Evolutionary conservation across 495 filamentous ascomycete genomes (phyloP), one percentile per base, ranked within the genome.

Genomic region (Xeromyces bisporus): DNA sequence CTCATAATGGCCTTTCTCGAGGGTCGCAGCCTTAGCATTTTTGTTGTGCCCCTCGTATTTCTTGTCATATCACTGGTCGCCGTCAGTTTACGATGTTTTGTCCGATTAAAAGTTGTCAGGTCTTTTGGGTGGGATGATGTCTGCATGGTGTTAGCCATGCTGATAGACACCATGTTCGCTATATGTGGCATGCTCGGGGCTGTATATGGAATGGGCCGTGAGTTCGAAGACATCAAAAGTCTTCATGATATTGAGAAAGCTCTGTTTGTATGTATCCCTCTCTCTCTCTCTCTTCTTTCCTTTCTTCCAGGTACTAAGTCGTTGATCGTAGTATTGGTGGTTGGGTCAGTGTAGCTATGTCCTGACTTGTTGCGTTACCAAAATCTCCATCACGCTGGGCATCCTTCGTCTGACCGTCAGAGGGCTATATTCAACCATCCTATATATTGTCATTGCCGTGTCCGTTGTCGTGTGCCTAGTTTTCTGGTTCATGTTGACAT

Each of bases 61-160:
- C 35, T 62, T 15, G 40, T 45, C 0, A 32, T 62, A 13, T 58
- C 54, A 0, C 55, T 59, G 16, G 46, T 58, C 28, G 35, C 51
- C 0, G 55, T 62, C 2, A 46, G 46, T 15, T 38, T 62, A 14
- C 43, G 57, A 57, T 56, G 53, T 26, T 59, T 59, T 31, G 57
- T 62, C 18, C 48, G 57, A 5, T 25, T 62, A 15, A 44, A 37
- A 23, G 30, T 61, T 6, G 51, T 61, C 32, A 53, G 43, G 36
- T 51, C 53, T 11, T 62, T 59, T 38, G 57, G 57, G 7, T 62
- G 55, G 55, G 57, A 62, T 51, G 57, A 62, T 47, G 33, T 37
- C 2, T 24, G 57, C 20, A 61, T 61, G 55, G 49, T 58, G 2
- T 46, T 50, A 31, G 55, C 57, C 13, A 57, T 58, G 57, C 50